Base-by-base conservation (phyloP, 345 rosid species). In the Rhodamnia argentea region DNA sequence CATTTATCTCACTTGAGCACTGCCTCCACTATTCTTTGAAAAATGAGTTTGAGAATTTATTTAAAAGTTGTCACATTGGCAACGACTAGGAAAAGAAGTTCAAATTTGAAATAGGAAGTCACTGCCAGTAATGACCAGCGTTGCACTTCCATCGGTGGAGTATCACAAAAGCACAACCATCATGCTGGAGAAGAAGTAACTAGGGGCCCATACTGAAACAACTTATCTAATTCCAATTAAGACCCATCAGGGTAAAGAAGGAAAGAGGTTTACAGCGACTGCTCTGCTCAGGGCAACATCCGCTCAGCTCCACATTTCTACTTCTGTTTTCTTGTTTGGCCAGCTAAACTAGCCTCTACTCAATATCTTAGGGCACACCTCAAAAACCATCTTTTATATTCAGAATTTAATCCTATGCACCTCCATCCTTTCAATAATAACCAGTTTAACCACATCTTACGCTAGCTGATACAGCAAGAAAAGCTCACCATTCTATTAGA, bases 251-350 rank as follows among this genome's bases (percentile, higher is more conserved):
- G 32, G 76, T 1, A 64, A 64, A 64, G 44, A 32, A 64, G 13
- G 3, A 4, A 64, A 64, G 44, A 12, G 10, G 76, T 64, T 64
- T 32, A 32, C 13, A 29, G 76, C 0, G 1, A 29, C 76, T 64
- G 23, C 23, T 64, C 44, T 64, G 44, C 24, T 42, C 24, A 82
- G n/a, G n/a, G 82, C 12, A 51, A 55, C 42, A 82, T 32, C 6
- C 1, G 5, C 4, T 4, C 27, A 58, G 84, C 95, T 90, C 89
- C 13, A 95, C 95, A 62, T 88, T 88, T 92, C 91, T 91, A 82
- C 84, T 50, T 18, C 93, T 93, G 53, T 89, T 89, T 83, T 86
- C 87, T 85, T 92, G 6, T 64, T 16, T 29, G 5, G 22, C 6
- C 87, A 10, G 10, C 11, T 14, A 62, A 14, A 62, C 75, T 27